Conservation (phyloP, 1,284 basidiomycete species). For the Xerocomus nothofagi region DNA sequence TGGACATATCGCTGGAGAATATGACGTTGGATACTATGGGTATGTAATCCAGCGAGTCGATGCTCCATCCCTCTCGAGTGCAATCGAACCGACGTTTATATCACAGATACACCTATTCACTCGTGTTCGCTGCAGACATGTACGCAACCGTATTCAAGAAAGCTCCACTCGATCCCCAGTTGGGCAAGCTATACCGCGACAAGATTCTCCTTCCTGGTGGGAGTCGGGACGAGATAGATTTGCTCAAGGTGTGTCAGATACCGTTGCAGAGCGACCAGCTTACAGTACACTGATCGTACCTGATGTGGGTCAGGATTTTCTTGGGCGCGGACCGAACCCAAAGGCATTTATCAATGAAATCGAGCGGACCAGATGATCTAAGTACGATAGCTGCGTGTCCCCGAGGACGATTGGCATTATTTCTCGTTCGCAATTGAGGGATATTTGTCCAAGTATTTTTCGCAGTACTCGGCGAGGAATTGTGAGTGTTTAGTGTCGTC, state of each 20-base stretch:
- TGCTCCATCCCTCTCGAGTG: background rate
- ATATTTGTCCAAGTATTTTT: background rate
- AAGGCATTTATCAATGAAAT: constrained; percentile 74
- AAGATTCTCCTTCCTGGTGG: constrained; percentile 56
- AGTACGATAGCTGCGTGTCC: background rate
- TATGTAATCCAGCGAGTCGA: constrained; percentile 23
- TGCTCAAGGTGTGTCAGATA: constrained; percentile 44
- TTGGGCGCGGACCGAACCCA: constrained; percentile 72
- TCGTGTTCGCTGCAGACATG: constrained; percentile 34
- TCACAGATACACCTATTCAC: constrained; percentile 23
- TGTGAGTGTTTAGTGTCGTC: no score
- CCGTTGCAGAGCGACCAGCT: constrained; percentile 26
- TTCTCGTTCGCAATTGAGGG: background rate
- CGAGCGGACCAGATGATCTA: background rate
- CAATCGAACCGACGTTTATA: background rate
- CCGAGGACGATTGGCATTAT: background rate
- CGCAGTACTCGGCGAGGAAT: no score
- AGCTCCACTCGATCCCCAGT: constrained; percentile 66
- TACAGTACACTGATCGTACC: background rate
- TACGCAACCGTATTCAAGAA: constrained; percentile 52
- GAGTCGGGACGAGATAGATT: constrained; percentile 55
- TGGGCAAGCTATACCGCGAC: constrained; percentile 50
- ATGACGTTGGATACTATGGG: constrained; percentile 80
- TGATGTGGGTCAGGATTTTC: constrained; percentile 50
- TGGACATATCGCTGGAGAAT: constrained; percentile 13